Evolutionary conservation across 139 green algal genomes (phyloP).

Genomic region (Spirogloea muscicola): DNA sequence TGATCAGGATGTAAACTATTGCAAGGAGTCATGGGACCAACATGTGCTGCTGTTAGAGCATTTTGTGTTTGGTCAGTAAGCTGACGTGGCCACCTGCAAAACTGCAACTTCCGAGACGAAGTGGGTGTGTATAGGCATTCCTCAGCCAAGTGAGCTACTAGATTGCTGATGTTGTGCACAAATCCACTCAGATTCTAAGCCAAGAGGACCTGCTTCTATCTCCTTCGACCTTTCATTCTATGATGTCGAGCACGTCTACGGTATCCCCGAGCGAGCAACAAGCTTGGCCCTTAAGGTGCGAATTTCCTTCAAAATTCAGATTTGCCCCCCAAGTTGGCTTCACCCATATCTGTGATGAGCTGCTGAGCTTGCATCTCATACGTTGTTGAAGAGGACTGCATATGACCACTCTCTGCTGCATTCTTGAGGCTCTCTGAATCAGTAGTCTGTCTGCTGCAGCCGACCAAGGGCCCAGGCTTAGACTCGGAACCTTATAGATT

Average conservation of each 20-base stretch:
- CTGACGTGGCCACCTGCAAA: too few species aligned
- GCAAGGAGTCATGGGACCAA: too few species aligned
- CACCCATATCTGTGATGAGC: not conserved
- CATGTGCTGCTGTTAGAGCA: too few species aligned
- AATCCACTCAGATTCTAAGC: slow-evolving; percentile 65
- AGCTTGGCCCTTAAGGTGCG: slow-evolving; percentile 9
- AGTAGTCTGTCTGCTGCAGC: slow-evolving; percentile 33
- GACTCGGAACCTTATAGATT: slow-evolving; percentile 88
- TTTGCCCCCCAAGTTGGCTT: not conserved
- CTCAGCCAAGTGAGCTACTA: not conserved
- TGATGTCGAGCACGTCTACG: slow-evolving; percentile 78
- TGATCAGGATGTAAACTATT: too few species aligned
- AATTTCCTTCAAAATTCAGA: not conserved
- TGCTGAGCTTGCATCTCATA: not conserved
- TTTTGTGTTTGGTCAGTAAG: too few species aligned
- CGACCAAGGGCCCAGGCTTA: slow-evolving; percentile 34
- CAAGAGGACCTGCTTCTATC: slow-evolving; percentile 76
- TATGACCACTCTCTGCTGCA: not conserved
- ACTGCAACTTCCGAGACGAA: too few species aligned
- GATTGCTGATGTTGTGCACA: slow-evolving; percentile 33
- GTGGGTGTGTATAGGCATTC: not conserved
- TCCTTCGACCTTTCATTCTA: slow-evolving; percentile 86
- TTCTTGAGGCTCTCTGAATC: not conserved
- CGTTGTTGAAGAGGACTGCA: not conserved
- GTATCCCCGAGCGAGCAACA: slow-evolving; percentile 88